These are phyloP conservation scores for Phaseolus lunatus DNA, from an alignment of 306 rosid genomes.

Conservation along the genomic window DNA sequence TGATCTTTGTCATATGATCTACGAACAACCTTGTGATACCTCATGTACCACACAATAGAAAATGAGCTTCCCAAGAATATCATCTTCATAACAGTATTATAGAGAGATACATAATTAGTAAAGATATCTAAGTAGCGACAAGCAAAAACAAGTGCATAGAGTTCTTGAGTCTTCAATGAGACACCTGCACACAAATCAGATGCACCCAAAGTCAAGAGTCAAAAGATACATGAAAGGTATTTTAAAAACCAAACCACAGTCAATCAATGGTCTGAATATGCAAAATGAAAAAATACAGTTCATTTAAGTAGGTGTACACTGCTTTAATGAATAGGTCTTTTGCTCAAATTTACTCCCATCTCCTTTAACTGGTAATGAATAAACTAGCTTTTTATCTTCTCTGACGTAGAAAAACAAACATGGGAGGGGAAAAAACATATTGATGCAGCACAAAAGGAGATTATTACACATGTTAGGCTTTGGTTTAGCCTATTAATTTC, in stretches of 20 bases:
- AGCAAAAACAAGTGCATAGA: conserved; percentile 78
- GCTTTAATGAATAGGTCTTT: not conserved
- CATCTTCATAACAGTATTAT: conserved; percentile 84
- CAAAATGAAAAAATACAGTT: not conserved
- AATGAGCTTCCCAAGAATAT: conserved; percentile 88
- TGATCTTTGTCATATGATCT: conserved; percentile 91
- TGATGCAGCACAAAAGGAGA: conserved; percentile 14
- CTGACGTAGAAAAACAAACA: not conserved
- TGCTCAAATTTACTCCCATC: conserved; percentile 11
- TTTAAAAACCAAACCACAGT: conserved; percentile 7
- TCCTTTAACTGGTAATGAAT: conserved; percentile 16
- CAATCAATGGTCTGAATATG: conserved; percentile 13
- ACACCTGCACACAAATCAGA: conserved; percentile 60
- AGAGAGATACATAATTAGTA: conserved; percentile 62
- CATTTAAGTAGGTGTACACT: conserved; percentile 6
- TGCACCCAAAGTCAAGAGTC: conserved; percentile 37
- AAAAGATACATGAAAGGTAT: not conserved
- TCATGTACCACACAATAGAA: conserved; percentile 92
- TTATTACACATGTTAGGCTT: not conserved
- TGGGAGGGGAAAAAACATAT: conserved; percentile 12
- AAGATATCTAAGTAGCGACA: conserved; percentile 86
- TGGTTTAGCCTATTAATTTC: not conserved
- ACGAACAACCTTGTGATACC: conserved; percentile 79
- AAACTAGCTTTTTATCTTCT: conserved; percentile 15
- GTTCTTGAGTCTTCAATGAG: conserved; percentile 94